Evolutionary conservation across 352 stramenopile genomes (phyloP), one percentile per base, ranked within the genome.

Genomic region (Lagenidium sp.): DNA sequence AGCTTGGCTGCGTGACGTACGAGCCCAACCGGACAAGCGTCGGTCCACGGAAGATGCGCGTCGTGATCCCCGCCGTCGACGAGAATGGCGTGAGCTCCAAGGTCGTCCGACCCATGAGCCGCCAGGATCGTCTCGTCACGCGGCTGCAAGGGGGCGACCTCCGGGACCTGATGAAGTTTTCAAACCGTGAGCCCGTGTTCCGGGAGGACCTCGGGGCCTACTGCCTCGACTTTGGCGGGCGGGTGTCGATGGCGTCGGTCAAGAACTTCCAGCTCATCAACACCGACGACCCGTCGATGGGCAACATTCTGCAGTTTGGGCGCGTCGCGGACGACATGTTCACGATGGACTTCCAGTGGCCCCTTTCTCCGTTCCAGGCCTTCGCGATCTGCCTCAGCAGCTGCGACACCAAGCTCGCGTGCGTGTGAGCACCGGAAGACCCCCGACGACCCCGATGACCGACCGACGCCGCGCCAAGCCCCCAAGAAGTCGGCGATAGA

Each of bases 251-350:
- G 60, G 82, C 82, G 18, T 90, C 75, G 26, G 78, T 90, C 3
- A 94, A 95, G 53, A 94, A 95, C 52, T 91, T 95, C 54, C 81
- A 94, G 66, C 57, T 95, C 12, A 86, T 93, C 45, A 85, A 82
- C 46, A 68, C 72, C 13, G 73, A 91, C 32, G 79, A 89, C 42
- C 74, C 79, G 16, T 84, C 71, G 3, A 90, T 90, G 78, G 75
- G 76, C 41, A 89, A 91, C 44, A 83, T 94, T 19, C 55, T 95
- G 10, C 83, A 94, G 57, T 95, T 95, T 52, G 80, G 81, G 15
- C 81, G 82, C 46, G 81, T 95, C 22, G 76, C 94, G 31, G 75
- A 93, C 55, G 79, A 95, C 57, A 88, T 89, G 69, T 95, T 94
- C 47, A 91, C 82, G 43, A 91, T 95, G 75, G 83, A 95, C 55